phyloP scores from a whole-genome alignment of 2,329 filamentous ascomycete genomes.

The Fusarium tjaetaba region DNA sequence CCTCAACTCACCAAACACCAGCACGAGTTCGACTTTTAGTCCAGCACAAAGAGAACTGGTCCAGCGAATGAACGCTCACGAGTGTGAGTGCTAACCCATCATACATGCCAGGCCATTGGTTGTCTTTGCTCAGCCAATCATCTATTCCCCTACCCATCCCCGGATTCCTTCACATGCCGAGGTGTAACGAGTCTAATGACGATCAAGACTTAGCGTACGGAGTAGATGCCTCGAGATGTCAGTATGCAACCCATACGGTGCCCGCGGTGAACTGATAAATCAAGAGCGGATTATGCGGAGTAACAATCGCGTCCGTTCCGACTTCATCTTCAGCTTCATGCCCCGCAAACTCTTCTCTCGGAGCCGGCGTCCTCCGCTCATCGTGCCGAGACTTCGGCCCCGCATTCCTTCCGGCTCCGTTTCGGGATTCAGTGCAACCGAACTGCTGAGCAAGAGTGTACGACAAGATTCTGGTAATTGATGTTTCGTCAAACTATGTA shows the following conservation, averaged over 20 bases:
- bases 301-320: neutral
- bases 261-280: constrained; percentile 21
- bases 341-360: neutral
- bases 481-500: constrained; percentile 11
- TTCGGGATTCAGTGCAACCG: neutral
- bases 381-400: constrained; percentile 21
- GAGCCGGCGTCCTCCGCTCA: neutral
- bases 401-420: constrained; percentile 14
- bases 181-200: neutral
- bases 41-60: neutral
- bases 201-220: neutral
- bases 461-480: neutral
- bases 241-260: constrained; percentile 3
- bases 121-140: constrained; percentile 2
- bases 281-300: neutral
- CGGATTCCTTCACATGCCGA: constrained; percentile 26
- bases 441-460: neutral
- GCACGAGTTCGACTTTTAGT: neutral
- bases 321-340: neutral
- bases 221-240: neutral
- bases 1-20: neutral
- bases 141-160: constrained; percentile 1
- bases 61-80: neutral
- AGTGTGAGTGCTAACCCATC: neutral
- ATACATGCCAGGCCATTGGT: neutral